Conservation (phyloP, 345 rosid genomes). For the Rhodamnia argentea region DNA sequence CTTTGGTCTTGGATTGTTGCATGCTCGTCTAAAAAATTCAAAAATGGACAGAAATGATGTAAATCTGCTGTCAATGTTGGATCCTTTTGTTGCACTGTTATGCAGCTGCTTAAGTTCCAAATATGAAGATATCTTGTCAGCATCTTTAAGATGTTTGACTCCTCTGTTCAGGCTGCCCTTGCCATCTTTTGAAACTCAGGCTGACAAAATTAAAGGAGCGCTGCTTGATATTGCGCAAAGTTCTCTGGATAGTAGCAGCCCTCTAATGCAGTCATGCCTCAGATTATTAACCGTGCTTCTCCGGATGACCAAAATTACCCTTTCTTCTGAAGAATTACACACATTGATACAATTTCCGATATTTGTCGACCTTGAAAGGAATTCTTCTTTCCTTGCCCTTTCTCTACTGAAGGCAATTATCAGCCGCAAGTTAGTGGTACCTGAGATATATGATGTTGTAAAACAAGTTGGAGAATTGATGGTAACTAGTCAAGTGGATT, state of each 20-base stretch:
- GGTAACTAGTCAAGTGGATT: conserved; percentile 72
- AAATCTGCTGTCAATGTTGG: conserved; percentile 55
- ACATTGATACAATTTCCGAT: conserved; percentile 67
- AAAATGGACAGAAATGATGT: conserved; percentile 32
- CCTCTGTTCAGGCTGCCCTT: conserved; percentile 63
- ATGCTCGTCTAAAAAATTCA: conserved; percentile 41
- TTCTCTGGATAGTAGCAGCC: conserved; percentile 41
- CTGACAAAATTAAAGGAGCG: conserved; percentile 64
- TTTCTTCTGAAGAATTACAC: conserved; percentile 64
- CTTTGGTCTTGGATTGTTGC: conserved; percentile 65
- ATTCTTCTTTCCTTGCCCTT: conserved; percentile 56
- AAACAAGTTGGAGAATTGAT: conserved; percentile 58
- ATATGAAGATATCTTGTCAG: conserved; percentile 69
- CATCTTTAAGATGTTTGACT: conserved; percentile 69
- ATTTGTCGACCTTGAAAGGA: conserved; percentile 74
- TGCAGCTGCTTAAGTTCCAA: conserved; percentile 73
- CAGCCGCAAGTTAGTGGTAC: conserved; percentile 68
- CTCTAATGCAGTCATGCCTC: conserved; percentile 68
- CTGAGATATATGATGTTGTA: conserved; percentile 72
- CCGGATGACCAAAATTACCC: conserved; percentile 37
- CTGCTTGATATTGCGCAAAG: conserved; percentile 64
- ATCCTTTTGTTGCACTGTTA: conserved; percentile 66
- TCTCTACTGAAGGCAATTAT: conserved; percentile 73
- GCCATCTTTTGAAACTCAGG: conserved; percentile 60
- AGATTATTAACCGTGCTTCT: conserved; percentile 74